Evolutionary conservation across 2,329 filamentous ascomycete genomes (phyloP).

Genomic region (Cordyceps sp.): DNA sequence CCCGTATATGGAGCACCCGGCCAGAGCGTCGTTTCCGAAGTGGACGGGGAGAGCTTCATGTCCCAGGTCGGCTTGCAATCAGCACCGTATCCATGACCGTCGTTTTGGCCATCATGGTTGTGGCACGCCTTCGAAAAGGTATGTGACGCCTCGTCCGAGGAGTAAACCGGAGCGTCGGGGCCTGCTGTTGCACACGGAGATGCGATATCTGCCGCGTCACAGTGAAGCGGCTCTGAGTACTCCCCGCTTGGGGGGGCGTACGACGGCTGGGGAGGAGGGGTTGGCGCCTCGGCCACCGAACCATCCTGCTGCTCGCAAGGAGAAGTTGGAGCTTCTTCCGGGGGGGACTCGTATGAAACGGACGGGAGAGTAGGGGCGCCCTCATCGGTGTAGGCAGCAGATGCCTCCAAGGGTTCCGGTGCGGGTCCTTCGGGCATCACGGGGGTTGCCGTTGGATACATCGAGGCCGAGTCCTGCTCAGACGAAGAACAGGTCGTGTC

Average conservation of each 20-base stretch:
- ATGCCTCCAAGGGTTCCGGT: constrained; percentile 4
- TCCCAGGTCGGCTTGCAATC: constrained; percentile 3
- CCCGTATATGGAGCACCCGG: constrained; percentile 7
- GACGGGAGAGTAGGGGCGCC: not conserved
- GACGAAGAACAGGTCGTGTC: constrained; percentile 1
- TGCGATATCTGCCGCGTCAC: too few relatives aligned
- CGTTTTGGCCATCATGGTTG: not conserved
- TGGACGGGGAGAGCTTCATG: constrained; percentile 3
- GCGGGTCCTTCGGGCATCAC: constrained; percentile 4
- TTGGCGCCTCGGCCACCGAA: too few relatives aligned
- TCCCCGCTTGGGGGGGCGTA: too few relatives aligned
- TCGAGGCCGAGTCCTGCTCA: not conserved
- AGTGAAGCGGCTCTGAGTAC: too few relatives aligned
- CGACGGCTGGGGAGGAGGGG: too few relatives aligned
- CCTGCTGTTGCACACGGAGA: too few relatives aligned
- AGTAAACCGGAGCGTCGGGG: too few relatives aligned
- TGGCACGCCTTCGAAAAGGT: not conserved
- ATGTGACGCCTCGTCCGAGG: too few relatives aligned
- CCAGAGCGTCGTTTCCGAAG: constrained; percentile 9
- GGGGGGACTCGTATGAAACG: too few relatives aligned
- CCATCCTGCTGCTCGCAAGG: too few relatives aligned
- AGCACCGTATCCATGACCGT: not conserved
- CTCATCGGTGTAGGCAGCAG: not conserved
- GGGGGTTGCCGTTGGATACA: not conserved
- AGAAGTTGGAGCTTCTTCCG: too few relatives aligned